phyloP scores from a whole-genome alignment of 2,329 filamentous ascomycete genomes.

The Diaporthe nobilis region DNA sequence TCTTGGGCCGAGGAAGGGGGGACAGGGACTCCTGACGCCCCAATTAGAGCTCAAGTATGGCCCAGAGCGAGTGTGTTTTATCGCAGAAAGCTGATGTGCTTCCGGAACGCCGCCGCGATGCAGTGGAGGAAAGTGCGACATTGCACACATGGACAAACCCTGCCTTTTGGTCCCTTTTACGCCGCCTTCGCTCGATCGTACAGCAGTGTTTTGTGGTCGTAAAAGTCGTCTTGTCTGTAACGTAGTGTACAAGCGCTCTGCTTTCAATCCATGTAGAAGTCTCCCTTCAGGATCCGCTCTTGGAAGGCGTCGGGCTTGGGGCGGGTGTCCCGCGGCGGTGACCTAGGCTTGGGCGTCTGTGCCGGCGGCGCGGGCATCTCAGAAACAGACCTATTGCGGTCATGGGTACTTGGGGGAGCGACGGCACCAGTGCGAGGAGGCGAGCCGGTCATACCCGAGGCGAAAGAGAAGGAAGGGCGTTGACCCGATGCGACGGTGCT shows the following conservation, averaged over 20 bases:
- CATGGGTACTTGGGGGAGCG: slow-evolving; percentile 60
- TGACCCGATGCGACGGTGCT: slow-evolving; percentile 74
- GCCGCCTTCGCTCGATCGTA: slow-evolving; percentile 1
- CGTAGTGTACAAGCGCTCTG: background rate
- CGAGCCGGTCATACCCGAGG: slow-evolving; percentile 58
- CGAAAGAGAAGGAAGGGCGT: slow-evolving; percentile 72
- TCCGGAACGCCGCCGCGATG: slow-evolving; percentile 27
- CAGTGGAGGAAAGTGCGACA: slow-evolving; percentile 1
- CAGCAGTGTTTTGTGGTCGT: slow-evolving; percentile 7
- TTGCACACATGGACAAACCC: slow-evolving; percentile 5
- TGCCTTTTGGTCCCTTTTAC: slow-evolving; percentile 10
- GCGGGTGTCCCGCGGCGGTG: slow-evolving; percentile 55
- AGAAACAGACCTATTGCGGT: slow-evolving; percentile 78
- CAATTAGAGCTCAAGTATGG: slow-evolving; percentile 18
- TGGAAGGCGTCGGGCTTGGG: slow-evolving; percentile 94
- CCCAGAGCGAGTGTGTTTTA: slow-evolving; percentile 30
- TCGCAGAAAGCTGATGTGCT: slow-evolving; percentile 1
- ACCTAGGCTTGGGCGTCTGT: slow-evolving; percentile 64
- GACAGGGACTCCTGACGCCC: background rate
- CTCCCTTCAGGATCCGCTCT: slow-evolving; percentile 96
- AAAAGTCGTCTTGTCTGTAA: slow-evolving; percentile 11
- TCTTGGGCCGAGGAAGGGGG: background rate
- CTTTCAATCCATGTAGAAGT: slow-evolving; percentile 96
- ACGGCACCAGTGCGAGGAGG: slow-evolving; percentile 55
- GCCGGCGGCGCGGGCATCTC: slow-evolving; percentile 72